Evolutionary conservation across 176 grass and related monocot species (phyloP).

Genomic region (Triticum timopheevii): DNA sequence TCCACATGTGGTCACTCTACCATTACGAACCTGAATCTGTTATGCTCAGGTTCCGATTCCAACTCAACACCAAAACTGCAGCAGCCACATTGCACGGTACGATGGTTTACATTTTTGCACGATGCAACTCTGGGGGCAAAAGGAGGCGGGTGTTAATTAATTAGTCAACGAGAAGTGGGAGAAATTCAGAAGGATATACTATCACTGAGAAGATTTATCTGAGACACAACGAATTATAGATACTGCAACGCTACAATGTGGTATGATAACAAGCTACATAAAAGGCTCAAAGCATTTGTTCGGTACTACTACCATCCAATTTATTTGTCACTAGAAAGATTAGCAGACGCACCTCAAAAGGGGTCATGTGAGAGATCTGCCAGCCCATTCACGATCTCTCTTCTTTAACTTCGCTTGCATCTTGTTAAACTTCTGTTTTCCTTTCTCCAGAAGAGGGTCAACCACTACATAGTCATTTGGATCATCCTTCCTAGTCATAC

Average conservation of each 20-base stretch:
- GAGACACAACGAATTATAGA: background rate
- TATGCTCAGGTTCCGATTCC: background rate
- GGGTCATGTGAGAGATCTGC: constrained; percentile 91
- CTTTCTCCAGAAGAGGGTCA: constrained; percentile 93
- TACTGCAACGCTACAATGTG: background rate
- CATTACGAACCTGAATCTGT: background rate
- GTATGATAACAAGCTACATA: background rate
- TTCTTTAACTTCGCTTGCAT: constrained; percentile 89
- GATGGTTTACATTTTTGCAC: background rate
- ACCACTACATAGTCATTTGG: constrained; percentile 92
- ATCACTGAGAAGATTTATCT: constrained; percentile 1
- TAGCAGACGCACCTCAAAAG: constrained; percentile 16
- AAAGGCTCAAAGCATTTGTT: background rate
- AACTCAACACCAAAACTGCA: constrained; percentile 18
- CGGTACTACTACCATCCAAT: background rate
- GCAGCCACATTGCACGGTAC: constrained; percentile 1
- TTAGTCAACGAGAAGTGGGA: background rate
- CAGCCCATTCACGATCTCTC: constrained; percentile 88
- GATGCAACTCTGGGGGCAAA: background rate
- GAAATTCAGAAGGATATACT: constrained; percentile 8
- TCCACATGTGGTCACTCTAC: background rate
- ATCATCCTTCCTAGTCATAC: constrained; percentile 85
- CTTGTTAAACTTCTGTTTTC: constrained; percentile 98
- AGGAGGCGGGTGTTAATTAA: background rate
- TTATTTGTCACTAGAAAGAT: background rate